These are phyloP conservation scores for Blastomyces silverae DNA, from an alignment of 2,329 filamentous ascomycete species.

Conservation along the genomic window DNA sequence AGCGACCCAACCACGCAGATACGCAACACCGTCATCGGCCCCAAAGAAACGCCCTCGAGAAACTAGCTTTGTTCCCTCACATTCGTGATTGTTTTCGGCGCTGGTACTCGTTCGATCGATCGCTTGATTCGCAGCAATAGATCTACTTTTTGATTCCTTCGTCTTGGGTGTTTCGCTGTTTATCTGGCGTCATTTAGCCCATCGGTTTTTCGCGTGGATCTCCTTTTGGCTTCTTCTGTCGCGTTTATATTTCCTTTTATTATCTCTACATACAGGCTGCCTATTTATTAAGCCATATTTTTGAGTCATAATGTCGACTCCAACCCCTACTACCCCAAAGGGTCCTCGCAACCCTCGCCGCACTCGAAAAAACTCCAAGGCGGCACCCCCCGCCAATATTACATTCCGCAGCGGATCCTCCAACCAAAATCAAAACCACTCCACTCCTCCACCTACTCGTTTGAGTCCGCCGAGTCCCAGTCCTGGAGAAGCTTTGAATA, in stretches of 20 bases:
- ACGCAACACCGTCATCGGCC: not conserved
- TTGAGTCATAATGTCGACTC: conserved; percentile 42
- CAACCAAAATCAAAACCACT: not conserved
- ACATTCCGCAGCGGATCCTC: not conserved
- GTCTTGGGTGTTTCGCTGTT: conserved; percentile 14
- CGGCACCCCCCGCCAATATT: conserved; percentile 21
- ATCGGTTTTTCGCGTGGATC: conserved; percentile 16
- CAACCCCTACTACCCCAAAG: conserved; percentile 37
- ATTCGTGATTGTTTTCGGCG: not conserved
- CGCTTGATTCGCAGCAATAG: not conserved
- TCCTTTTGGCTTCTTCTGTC: not conserved
- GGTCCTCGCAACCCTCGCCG: conserved; percentile 34
- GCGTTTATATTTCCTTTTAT: conserved; percentile 25
- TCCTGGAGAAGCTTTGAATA: conserved; percentile 31
- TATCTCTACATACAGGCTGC: conserved; percentile 36
- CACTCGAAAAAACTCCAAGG: conserved; percentile 32
- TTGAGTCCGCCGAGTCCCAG: conserved; percentile 34
- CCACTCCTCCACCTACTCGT: conserved; percentile 26
- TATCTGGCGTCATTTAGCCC: conserved; percentile 19
- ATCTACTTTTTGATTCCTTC: conserved; percentile 12
- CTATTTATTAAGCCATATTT: conserved; percentile 46
- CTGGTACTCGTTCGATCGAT: not conserved
- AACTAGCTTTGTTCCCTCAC: not conserved
- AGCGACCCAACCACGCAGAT: conserved; percentile 4
- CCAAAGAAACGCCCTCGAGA: conserved; percentile 12